Evolutionary conservation across 257 asterid genomes (phyloP), one percentile per base, ranked within the genome.

Genomic region (Solanum habrochaites): DNA sequence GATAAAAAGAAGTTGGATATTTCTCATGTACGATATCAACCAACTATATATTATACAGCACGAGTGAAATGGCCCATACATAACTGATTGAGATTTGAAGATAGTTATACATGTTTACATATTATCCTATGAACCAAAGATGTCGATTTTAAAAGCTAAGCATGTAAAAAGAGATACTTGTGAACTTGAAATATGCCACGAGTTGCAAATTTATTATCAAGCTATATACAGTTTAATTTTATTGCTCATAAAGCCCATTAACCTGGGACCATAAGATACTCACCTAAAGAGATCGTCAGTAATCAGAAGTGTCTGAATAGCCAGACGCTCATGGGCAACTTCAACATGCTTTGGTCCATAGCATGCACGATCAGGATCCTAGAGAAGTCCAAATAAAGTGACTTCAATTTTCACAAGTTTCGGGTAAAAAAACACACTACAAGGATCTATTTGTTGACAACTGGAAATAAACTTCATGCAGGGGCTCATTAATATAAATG

Each of bases 311-410:
- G 99, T 96, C 90, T 96, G 98, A 89, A 97, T 85, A 87, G 99
- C 98, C 98, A 96, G 93, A 69, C 96, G 93, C 82, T 96, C 99
- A 87, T 96, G 97, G 83, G 99, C 99, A 90, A 97, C 98, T 90
- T 97, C 99, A 66, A 97, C 99, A 66, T 97, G 99, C 87, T 93
- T 97, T 86, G 98, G 98, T 87, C 99, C 99, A 85, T 97, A 97
- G 93, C 99, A 96, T 83, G 99, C 98, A 70, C 98, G 99, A 43
- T 88, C 90, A 67, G 97, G 94, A 88, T 97, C 99, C 99, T 97
- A 82, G 27, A 87, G 23, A 85, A 89, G 87, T 81, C 70, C 20
- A 83, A 78, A 85, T 27, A 85, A 32, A 82, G 86, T 73, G 72
- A 90, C 75, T 84, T 86, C 3, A 42, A 70, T 15, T 81, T 81